Base-by-base conservation (phyloP, 768 basidiomycete species). In the Gautieria morchelliformis region DNA sequence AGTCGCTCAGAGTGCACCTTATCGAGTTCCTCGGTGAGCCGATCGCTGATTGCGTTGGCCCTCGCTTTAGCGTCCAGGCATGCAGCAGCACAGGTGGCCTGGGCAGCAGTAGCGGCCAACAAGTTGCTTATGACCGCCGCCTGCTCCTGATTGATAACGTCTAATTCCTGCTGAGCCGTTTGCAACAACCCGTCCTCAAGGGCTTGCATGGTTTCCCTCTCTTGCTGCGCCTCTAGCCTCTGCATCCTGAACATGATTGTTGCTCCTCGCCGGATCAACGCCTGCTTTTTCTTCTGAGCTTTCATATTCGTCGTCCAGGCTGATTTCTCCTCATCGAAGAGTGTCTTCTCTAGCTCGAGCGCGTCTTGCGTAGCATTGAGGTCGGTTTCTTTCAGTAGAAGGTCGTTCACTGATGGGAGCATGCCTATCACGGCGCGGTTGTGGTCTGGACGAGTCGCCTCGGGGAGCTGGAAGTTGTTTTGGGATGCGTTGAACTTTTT, bases 161-260 rank as follows among this genome's bases (percentile, higher is more conserved):
- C 48, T 17, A 49, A 33, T 17, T 49, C 48, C 17, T 49, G 27
- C n/a, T 49, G 48, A 8, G 48, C 27, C 5, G 32, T 33, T 27
- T 49, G 48, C 27, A 27, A 30, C 27, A 49, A 24, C 22, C 27
- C 48, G n/a, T 27, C n/a, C 27, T 49, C 48, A 17, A 49, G 48
- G 6, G 22, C 48, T 9, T 49, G 14, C 11, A 33, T 33, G 48
- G 1, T 11, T 30, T 33, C 72, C 74, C 59, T 71, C 71, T 44
- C 42, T 44, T 19, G 17, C 42, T n/a, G 42, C n/a, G 42, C 42
- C 19, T 44, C 42, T 22, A 44, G 8, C 42, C 42, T 44, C 4
- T 44, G 17, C 20, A 17, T 22, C 42, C 20, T 44, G 42, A 44
- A 44, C 20, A 44, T n/a, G 42, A 44, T 22, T n/a, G 42, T 44